phyloP scores from a whole-genome alignment of 148 eudicot genomes.

The Rhododendron mucronatum region DNA sequence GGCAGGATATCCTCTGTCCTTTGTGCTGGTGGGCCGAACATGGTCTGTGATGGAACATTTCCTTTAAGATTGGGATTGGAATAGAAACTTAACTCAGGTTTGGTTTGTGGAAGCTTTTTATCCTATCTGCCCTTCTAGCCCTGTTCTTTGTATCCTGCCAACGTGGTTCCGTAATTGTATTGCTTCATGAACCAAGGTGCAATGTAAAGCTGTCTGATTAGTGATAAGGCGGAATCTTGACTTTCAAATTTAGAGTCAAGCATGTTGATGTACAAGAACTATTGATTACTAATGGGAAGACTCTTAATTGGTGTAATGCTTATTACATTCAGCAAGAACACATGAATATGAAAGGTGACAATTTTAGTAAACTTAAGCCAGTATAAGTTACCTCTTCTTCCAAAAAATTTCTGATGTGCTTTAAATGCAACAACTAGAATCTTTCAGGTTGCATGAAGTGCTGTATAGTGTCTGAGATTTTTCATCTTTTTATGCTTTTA shows the following conservation, averaged over 20 bases:
- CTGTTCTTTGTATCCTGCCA: not conserved
- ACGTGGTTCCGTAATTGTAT: not conserved
- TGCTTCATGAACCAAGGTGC: not conserved
- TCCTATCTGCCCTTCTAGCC: not conserved
- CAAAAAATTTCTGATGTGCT: not conserved
- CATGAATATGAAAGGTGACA: not conserved
- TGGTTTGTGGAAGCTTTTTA: not conserved
- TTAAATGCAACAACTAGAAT: not conserved
- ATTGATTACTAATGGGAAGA: not conserved
- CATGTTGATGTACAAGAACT: not conserved
- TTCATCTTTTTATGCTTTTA: not conserved
- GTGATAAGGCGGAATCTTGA: not conserved
- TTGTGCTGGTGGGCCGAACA: not conserved
- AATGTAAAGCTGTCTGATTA: not conserved
- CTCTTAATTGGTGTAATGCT: not conserved
- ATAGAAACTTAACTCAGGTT: not conserved
- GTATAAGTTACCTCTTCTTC: not conserved
- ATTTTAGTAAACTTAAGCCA: not conserved
- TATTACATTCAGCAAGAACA: not conserved
- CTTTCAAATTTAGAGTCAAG: not conserved
- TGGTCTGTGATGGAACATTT: not conserved
- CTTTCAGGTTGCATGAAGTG: not conserved
- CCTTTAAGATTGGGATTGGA: not conserved
- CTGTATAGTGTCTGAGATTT: not conserved
- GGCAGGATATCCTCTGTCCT: not conserved